Evolutionary conservation across 768 basidiomycete species (phyloP).

Genomic region (Tylopilus intermedius): DNA sequence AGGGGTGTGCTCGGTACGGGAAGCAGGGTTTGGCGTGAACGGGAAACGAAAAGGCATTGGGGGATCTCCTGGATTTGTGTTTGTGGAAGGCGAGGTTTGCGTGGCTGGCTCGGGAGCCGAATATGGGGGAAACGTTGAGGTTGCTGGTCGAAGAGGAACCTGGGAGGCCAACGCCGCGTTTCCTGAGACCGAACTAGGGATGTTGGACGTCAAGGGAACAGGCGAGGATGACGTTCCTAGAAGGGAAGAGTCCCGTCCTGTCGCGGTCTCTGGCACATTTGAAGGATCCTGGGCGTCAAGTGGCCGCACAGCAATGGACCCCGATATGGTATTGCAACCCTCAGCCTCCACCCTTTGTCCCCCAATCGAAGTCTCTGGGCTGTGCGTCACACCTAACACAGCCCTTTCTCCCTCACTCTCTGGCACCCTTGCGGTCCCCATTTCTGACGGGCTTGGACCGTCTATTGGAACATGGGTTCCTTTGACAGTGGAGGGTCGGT

Average conservation of each 20-base stretch:
- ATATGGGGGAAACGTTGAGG: slow-evolving; percentile 3
- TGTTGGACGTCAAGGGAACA: slow-evolving; percentile 4
- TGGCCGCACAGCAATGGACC: slow-evolving; percentile 21
- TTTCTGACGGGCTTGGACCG: slow-evolving; percentile 1
- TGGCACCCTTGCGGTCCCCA: neutral
- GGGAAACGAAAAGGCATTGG: slow-evolving; percentile 31
- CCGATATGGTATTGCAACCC: slow-evolving; percentile 18
- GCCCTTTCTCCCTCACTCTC: slow-evolving; percentile 11
- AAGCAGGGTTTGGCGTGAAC: slow-evolving; percentile 27
- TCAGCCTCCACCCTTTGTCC: slow-evolving; percentile 14
- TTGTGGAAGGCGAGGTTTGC: slow-evolving; percentile 1
- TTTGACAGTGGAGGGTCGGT: neutral
- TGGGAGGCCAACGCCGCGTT: slow-evolving; percentile 1
- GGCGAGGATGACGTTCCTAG: slow-evolving; percentile 13
- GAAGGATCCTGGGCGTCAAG: slow-evolving; percentile 17
- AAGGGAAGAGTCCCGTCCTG: slow-evolving; percentile 10
- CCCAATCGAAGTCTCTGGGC: slow-evolving; percentile 14
- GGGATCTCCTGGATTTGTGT: slow-evolving; percentile 13
- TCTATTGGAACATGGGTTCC: slow-evolving; percentile 1
- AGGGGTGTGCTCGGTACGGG: slow-evolving; percentile 35
- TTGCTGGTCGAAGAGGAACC: neutral
- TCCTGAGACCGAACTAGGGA: slow-evolving; percentile 7
- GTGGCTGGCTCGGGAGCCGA: neutral
- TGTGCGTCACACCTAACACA: slow-evolving; percentile 17
- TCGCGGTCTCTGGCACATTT: slow-evolving; percentile 17